Evolutionary conservation across 2,329 filamentous ascomycete species (phyloP).

Genomic region (Beauveria caledonica): DNA sequence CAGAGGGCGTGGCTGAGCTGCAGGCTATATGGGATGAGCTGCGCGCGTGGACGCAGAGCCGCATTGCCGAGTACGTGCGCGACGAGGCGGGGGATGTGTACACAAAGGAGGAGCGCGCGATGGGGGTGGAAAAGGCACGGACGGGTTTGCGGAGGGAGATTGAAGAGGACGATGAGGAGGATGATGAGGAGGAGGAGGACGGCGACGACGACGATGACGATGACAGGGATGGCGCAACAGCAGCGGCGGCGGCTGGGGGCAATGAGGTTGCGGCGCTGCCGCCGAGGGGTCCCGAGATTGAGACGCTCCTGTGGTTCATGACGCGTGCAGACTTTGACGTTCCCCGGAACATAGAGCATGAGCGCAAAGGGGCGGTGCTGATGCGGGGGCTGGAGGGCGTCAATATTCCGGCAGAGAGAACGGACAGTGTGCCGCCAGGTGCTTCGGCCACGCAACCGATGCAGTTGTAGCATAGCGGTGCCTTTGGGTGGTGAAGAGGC

Average conservation of each 20-base stretch:
- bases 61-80: slow-evolving; percentile 33
- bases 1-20: slow-evolving; percentile 37
- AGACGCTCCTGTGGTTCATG: slow-evolving; percentile 39
- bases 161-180: slow-evolving; percentile 44
- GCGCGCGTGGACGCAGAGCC: slow-evolving; percentile 31
- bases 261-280: slow-evolving; percentile 17
- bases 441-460: background rate
- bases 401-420: slow-evolving; percentile 22
- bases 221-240: slow-evolving; percentile 35
- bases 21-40: slow-evolving; percentile 50
- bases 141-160: slow-evolving; percentile 57
- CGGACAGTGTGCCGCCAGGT: slow-evolving; percentile 1
- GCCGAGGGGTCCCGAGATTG: slow-evolving; percentile 33
- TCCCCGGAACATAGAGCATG: slow-evolving; percentile 36
- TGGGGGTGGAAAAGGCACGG: slow-evolving; percentile 59
- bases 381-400: slow-evolving; percentile 28
- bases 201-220: slow-evolving; percentile 47
- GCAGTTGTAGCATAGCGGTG: background rate
- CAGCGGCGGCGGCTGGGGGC: slow-evolving; percentile 15
- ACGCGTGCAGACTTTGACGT: slow-evolving; percentile 37
- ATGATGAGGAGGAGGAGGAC: slow-evolving; percentile 51
- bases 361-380: slow-evolving; percentile 24
- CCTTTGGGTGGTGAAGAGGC: background rate
- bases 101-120: slow-evolving; percentile 60
- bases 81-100: slow-evolving; percentile 52